These are phyloP conservation scores for Vinca major DNA, from an alignment of 305 asterid genomes.

Conservation along the genomic window DNA sequence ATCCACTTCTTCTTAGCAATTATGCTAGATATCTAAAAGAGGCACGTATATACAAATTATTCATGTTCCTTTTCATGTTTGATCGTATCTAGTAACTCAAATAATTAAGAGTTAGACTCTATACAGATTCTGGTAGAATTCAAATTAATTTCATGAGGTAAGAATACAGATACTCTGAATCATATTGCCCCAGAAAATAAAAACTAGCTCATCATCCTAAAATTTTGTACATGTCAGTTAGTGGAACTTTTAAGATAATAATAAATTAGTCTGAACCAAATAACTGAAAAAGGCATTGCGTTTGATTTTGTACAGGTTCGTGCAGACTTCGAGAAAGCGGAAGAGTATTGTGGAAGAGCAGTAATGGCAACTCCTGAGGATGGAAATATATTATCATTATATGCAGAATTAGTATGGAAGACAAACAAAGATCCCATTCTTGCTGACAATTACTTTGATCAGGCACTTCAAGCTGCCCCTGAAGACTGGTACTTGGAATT, in stretches of 20 bases:
- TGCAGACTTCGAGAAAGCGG: slow-evolving; percentile 35
- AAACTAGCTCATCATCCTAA: too few relatives aligned
- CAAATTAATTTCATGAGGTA: too few relatives aligned
- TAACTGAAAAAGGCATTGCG: too few relatives aligned
- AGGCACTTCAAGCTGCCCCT: slow-evolving; percentile 39
- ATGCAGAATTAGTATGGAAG: slow-evolving; percentile 46
- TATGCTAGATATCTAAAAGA: slow-evolving; percentile 53
- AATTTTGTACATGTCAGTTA: too few relatives aligned
- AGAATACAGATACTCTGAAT: too few relatives aligned
- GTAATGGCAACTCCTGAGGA: slow-evolving; percentile 33
- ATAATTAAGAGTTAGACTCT: too few relatives aligned
- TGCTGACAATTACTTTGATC: slow-evolving; percentile 33
- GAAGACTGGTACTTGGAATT: slow-evolving; percentile 29
- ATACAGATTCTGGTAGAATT: too few relatives aligned
- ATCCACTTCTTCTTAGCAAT: slow-evolving; percentile 38
- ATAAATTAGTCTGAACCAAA: too few relatives aligned
- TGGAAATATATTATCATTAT: slow-evolving; percentile 33
- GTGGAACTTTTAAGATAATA: too few relatives aligned
- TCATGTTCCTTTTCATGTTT: not conserved
- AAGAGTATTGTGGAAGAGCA: slow-evolving; percentile 50
- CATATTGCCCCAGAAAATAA: too few relatives aligned
- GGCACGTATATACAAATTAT: slow-evolving; percentile 19
- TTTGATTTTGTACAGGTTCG: too few relatives aligned
- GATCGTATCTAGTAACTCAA: too few relatives aligned
- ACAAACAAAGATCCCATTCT: slow-evolving; percentile 30